Conservation (phyloP, 73 alveolate genomes). For the Paramecium octaurelia region DNA sequence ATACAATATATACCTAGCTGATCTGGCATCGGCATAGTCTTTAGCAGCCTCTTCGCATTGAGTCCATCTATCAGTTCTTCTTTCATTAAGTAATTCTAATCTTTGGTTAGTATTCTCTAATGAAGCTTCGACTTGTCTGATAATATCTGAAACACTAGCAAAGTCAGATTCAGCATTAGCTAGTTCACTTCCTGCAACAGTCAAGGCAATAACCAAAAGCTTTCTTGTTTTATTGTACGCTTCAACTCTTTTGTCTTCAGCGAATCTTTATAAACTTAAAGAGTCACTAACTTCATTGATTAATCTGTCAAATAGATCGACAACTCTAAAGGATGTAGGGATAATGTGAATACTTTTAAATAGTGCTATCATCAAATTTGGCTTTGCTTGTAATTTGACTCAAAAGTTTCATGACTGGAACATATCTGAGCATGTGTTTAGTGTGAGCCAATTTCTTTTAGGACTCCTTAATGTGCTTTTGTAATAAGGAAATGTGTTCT, state of each 20-base stretch:
- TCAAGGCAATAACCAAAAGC: not conserved
- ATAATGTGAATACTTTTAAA: not conserved
- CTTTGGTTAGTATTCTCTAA: not conserved
- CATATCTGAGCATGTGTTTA: conserved; percentile 27
- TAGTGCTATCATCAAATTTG: not conserved
- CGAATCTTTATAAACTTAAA: conserved; percentile 22
- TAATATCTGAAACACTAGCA: not conserved
- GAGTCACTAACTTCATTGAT: conserved; percentile 36
- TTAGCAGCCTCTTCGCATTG: conserved; percentile 42
- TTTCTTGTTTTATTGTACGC: conserved; percentile 15
- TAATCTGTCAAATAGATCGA: not conserved
- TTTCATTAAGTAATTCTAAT: not conserved
- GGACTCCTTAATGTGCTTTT: conserved; percentile 32
- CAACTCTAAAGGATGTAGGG: not conserved
- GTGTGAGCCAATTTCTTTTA: not conserved
- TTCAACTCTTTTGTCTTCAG: conserved; percentile 52
- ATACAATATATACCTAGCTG: not conserved
- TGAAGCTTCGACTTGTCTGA: conserved; percentile 15
- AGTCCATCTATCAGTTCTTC: conserved; percentile 52
- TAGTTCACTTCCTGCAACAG: not conserved
- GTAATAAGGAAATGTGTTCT: not conserved
- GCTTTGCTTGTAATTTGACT: not conserved
- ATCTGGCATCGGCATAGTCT: conserved; percentile 33
- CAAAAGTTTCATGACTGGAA: not conserved
- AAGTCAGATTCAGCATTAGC: conserved; percentile 40